Percentiles rank a stretch among this genome's conserved stretches.
Evolutionary conservation across 1,284 basidiomycete species (phyloP).

Genomic region (Malassezia furfur): DNA sequence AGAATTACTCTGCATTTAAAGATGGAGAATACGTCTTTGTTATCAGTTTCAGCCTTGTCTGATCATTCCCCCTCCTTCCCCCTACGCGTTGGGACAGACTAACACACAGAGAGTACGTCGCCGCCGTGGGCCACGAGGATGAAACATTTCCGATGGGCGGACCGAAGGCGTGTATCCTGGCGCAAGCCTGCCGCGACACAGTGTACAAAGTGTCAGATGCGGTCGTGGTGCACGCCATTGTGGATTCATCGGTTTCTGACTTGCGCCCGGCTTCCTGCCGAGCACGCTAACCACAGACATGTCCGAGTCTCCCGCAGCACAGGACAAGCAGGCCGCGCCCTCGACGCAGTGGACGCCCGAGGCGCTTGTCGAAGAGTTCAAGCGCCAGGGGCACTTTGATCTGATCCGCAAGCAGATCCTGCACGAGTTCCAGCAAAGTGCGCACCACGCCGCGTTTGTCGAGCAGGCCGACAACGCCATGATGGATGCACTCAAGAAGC

Average conservation of each 20-base stretch:
- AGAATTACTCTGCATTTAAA: constrained; percentile 18
- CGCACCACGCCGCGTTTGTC: not conserved
- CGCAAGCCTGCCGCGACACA: constrained; percentile 11
- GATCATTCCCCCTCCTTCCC: constrained; percentile 1
- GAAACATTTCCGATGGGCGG: constrained; percentile 20
- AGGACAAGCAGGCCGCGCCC: not conserved
- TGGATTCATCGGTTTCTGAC: constrained; percentile 20
- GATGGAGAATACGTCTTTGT: constrained; percentile 17
- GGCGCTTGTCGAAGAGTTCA: constrained; percentile 10
- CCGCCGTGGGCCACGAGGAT: constrained; percentile 2
- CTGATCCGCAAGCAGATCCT: constrained; percentile 11
- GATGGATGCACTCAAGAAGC: not conserved
- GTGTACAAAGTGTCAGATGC: constrained; percentile 16
- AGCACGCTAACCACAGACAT: constrained; percentile 1
- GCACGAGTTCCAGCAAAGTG: constrained; percentile 11
- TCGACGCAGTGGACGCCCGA: not conserved
- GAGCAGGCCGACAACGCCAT: constrained; percentile 1
- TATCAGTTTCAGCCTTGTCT: constrained; percentile 24
- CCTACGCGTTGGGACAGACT: not conserved
- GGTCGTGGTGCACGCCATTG: constrained; percentile 12
- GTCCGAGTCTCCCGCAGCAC: not conserved
- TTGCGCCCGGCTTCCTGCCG: not conserved
- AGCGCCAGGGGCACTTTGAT: constrained; percentile 18
- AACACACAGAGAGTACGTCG: constrained; percentile 9
- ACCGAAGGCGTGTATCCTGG: constrained; percentile 11